These are phyloP conservation scores for Purpureocillium takamizusanense DNA, from an alignment of 2,329 filamentous ascomycete genomes.

Conservation along the genomic window DNA sequence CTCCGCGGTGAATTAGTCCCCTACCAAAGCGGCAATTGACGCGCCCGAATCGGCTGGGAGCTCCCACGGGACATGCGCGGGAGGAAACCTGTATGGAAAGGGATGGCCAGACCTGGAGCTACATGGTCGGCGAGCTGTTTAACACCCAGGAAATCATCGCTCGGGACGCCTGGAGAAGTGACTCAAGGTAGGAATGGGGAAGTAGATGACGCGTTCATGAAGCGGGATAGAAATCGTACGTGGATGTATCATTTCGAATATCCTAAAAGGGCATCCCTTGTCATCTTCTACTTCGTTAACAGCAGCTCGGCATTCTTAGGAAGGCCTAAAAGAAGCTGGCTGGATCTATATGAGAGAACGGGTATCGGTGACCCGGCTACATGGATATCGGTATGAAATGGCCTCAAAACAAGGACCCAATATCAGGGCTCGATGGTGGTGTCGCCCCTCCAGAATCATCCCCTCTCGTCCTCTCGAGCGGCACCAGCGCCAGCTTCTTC, in stretches of 20 bases:
- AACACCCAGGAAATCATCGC: constrained; percentile 85
- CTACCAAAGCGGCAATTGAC: constrained; percentile 44
- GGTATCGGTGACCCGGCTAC: not conserved
- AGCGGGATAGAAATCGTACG: too few relatives aligned
- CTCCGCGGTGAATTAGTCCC: too few relatives aligned
- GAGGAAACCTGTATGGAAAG: constrained; percentile 64
- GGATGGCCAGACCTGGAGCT: constrained; percentile 59
- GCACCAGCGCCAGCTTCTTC: constrained; percentile 27
- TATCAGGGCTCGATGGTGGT: constrained; percentile 15
- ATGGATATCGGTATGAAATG: not conserved
- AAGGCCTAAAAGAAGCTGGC: too few relatives aligned
- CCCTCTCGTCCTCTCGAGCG: constrained; percentile 12
- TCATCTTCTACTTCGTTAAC: too few relatives aligned
- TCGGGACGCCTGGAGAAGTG: constrained; percentile 71
- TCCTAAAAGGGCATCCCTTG: too few relatives aligned
- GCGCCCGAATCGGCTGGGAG: constrained; percentile 72
- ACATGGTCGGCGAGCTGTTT: constrained; percentile 75
- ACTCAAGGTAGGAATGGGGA: constrained; percentile 61
- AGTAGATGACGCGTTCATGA: too few relatives aligned
- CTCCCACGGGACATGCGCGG: constrained; percentile 71
- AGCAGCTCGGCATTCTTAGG: too few relatives aligned
- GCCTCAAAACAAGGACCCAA: constrained; percentile 16
- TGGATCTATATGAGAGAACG: too few relatives aligned
- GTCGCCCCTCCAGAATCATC: constrained; percentile 6
- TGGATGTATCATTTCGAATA: too few relatives aligned